A percentile compares a stretch with the other conserved stretches of the same genome.
These are phyloP conservation scores for Trichoderma hamatum DNA, from an alignment of 2,329 filamentous ascomycete genomes.

Conservation along the genomic window DNA sequence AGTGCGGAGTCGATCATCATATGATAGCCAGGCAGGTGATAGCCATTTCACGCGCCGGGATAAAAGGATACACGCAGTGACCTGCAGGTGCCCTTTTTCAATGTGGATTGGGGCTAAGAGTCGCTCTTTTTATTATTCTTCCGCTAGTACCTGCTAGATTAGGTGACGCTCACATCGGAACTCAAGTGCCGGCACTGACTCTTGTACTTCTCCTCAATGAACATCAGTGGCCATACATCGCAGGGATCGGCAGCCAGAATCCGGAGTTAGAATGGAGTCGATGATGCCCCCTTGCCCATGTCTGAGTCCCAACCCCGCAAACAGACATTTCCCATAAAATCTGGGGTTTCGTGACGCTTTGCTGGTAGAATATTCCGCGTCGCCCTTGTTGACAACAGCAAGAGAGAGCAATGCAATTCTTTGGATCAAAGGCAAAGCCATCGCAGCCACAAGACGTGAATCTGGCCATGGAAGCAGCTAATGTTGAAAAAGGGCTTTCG, in stretches of 20 bases:
- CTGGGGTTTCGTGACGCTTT: constrained; percentile 10
- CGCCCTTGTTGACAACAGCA: not conserved
- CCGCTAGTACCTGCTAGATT: not conserved
- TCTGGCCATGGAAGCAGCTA: not conserved
- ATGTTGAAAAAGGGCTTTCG: constrained; percentile 3
- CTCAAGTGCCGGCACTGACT: not conserved
- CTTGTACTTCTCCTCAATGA: not conserved
- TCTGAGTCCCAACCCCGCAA: constrained; percentile 14
- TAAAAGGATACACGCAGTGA: not conserved
- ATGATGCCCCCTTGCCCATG: not conserved
- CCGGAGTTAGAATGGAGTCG: not conserved
- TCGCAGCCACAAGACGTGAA: not conserved
- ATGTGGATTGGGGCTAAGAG: not conserved
- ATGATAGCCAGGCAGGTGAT: not conserved
- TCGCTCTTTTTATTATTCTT: not conserved
- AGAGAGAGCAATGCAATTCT: not conserved
- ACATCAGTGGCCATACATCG: not conserved
- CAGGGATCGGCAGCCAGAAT: constrained; percentile 11
- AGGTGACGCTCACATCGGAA: not conserved
- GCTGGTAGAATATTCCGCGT: not conserved
- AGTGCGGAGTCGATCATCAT: not conserved
- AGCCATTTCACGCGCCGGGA: not conserved
- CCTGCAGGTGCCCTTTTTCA: not conserved
- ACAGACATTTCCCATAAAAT: constrained; percentile 11
- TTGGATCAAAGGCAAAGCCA: not conserved